These are phyloP conservation scores for Phytophthora sp. DNA, from an alignment of 352 stramenopile genomes.

Conservation along the genomic window DNA sequence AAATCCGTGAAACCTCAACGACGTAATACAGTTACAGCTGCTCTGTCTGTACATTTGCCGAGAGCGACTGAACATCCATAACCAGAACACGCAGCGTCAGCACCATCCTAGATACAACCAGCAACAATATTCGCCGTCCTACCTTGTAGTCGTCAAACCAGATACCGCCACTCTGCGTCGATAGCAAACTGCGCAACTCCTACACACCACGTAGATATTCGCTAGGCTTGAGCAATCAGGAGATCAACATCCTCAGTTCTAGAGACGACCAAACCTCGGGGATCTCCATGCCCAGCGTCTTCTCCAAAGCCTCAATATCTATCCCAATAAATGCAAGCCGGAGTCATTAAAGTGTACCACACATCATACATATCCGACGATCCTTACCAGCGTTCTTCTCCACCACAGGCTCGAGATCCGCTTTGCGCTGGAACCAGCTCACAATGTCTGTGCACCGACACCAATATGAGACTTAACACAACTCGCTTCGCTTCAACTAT, in stretches of 20 bases:
- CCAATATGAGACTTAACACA: background rate
- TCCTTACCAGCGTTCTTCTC: conserved; percentile 57
- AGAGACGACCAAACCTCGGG: conserved; percentile 45
- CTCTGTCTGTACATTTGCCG: conserved; percentile 46
- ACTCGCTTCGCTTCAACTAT: conserved; percentile 20
- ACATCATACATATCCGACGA: background rate
- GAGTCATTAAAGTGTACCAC: background rate
- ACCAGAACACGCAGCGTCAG: too few relatives aligned
- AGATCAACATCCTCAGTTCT: background rate
- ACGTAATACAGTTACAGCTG: background rate
- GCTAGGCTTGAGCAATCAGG: background rate
- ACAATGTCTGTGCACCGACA: conserved; percentile 59
- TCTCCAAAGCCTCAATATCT: conserved; percentile 82
- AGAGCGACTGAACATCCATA: conserved; percentile 58
- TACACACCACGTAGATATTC: conserved; percentile 16
- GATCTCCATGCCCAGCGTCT: conserved; percentile 63
- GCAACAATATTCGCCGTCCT: background rate
- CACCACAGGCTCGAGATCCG: conserved; percentile 49
- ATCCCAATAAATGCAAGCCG: background rate
- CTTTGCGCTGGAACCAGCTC: conserved; percentile 87
- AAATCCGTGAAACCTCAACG: background rate
- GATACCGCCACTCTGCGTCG: conserved; percentile 78
- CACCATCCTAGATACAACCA: background rate
- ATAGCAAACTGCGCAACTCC: conserved; percentile 67
- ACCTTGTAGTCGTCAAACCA: conserved; percentile 89